Evolutionary conservation across 2,329 filamentous ascomycete genomes (phyloP), one percentile per base, ranked within the genome.

Genomic region (Lecanicillium sp.): DNA sequence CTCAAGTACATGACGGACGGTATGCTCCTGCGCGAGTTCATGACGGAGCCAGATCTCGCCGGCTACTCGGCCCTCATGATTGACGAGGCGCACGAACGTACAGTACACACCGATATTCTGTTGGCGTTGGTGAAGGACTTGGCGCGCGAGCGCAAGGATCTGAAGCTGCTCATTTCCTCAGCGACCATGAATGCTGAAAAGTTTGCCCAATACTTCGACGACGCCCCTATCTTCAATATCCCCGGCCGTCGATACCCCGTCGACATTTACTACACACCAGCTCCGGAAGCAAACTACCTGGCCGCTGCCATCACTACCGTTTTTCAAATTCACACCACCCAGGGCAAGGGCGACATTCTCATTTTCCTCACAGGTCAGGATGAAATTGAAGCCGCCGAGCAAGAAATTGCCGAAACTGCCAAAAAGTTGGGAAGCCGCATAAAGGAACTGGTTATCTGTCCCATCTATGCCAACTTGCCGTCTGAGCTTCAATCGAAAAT

Each of bases 1-100:
- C 65, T 98, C 39, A 94, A 95, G 60, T 97, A 95, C 62, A 90
- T 94, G 84, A 98, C 92, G 0, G 92, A 98, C 54, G 92, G 92
- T 56, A 94, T 97, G 84, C 68, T 97, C 29, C 68, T 97, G 20
- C 75, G 88, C 55, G 87, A 95, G 56, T 84, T 96, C 47, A 77
- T 96, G 65, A 90, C 87, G 0, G 87, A 94, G 52, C 89, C 90
- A 0, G 81, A 90, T 48, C 67, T 97, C 5, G 75, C 79, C 2
- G 79, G 79, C 13, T 97, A 97, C 51, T 85, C 86, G 5, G 86
- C 82, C 11, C 64, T 98, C 46, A 96, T 98, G 82, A 90, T 98
- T 41, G 92, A 98, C 56, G 92, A 98, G 59, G 92, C 92, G 1
- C 92, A 98, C 74, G 92, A 98, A 58, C 74, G 92, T 49, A 95